Evolutionary conservation across 148 eudicot genomes (phyloP).

Genomic region (Silene uniflora): DNA sequence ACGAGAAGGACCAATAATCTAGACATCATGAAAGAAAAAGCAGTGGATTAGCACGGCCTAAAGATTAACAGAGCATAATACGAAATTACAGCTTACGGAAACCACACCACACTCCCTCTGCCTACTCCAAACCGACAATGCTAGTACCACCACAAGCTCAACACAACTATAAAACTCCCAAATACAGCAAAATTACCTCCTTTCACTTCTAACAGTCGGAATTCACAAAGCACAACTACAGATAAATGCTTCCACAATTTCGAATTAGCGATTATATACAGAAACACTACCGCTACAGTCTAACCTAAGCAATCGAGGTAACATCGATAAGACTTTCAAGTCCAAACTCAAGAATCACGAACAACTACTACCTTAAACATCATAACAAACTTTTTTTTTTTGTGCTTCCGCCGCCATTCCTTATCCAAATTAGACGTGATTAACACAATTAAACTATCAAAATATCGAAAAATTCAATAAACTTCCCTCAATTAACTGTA

Average conservation of each 20-base stretch:
- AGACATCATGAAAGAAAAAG: no score
- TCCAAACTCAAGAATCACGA: neutral
- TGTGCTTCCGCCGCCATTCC: no score
- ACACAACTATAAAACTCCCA: no score
- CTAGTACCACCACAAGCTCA: no score
- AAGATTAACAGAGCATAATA: no score
- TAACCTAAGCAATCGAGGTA: neutral
- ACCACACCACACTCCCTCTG: no score
- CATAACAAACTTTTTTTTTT: no score
- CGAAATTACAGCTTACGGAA: no score
- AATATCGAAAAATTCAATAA: neutral
- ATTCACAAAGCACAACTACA: neutral
- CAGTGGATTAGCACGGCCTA: no score
- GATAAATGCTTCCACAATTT: neutral
- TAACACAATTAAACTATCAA: neutral
- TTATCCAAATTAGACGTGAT: neutral
- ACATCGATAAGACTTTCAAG: slow-evolving; percentile 1
- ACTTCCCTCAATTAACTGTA: neutral
- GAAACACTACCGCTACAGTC: neutral
- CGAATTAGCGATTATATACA: neutral
- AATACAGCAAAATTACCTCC: neutral
- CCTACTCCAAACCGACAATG: no score
- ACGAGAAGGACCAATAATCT: no score
- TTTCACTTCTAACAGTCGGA: neutral
- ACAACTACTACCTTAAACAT: neutral